Evolutionary conservation across 305 asterid genomes (phyloP).

Genomic region (Fraxinus floribunda): DNA sequence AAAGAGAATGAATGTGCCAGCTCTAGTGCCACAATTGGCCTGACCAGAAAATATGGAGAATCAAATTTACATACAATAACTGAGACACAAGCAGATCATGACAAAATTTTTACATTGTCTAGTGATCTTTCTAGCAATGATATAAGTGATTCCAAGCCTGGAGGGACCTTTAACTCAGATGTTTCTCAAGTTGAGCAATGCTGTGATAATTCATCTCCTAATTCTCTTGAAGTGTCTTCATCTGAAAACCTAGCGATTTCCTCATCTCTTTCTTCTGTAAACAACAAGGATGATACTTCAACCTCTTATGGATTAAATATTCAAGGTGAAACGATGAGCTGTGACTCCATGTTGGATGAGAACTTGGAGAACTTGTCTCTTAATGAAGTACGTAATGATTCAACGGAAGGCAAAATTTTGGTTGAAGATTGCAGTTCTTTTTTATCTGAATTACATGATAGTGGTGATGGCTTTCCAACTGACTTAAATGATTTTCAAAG

Average conservation of each 20-base stretch:
- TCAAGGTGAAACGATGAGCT: constrained; percentile 27
- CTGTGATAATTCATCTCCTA: constrained; percentile 20
- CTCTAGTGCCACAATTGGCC: constrained; percentile 1
- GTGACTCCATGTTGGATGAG: constrained; percentile 37
- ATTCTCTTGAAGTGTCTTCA: constrained; percentile 27
- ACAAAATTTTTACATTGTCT: constrained; percentile 9
- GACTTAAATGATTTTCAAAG: constrained; percentile 24
- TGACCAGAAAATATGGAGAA: constrained; percentile 23
- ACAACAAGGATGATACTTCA: constrained; percentile 20
- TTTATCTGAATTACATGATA: constrained; percentile 50
- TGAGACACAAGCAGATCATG: constrained; percentile 26
- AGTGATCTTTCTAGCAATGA: constrained; percentile 23
- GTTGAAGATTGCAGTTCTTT: constrained; percentile 44
- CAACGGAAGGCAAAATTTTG: constrained; percentile 24
- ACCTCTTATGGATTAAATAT: constrained; percentile 20
- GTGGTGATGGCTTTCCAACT: constrained; percentile 38
- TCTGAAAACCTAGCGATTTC: constrained; percentile 17
- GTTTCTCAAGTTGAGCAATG: constrained; percentile 26
- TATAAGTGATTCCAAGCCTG: constrained; percentile 17
- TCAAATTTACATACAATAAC: constrained; percentile 22
- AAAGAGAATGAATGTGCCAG: neutral
- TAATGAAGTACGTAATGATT: constrained; percentile 35
- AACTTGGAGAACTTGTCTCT: constrained; percentile 46
- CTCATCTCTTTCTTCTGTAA: constrained; percentile 31
- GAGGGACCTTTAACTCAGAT: constrained; percentile 20